These are phyloP conservation scores for Neckera pumila DNA, from an alignment of 225 moss, liverwort and hornwort genomes.

Conservation along the genomic window DNA sequence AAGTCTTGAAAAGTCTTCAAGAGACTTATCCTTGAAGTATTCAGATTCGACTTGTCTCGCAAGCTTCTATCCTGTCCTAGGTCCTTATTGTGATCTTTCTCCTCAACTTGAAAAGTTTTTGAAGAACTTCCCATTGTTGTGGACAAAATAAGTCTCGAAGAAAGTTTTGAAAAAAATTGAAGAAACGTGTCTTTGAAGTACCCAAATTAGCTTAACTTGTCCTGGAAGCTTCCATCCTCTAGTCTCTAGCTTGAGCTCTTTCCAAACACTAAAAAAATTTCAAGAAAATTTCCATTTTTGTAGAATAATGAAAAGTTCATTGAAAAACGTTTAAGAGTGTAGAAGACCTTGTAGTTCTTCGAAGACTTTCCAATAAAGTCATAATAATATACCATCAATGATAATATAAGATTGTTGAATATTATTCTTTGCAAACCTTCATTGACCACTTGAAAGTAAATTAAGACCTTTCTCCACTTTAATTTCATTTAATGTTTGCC, in stretches of 20 bases:
- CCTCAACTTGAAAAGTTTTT: neutral
- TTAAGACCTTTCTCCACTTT: neutral
- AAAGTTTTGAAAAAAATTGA: neutral
- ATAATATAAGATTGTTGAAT: neutral
- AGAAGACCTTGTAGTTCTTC: neutral
- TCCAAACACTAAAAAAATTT: fast-evolving
- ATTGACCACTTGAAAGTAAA: neutral
- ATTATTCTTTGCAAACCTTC: neutral
- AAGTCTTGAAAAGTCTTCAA: neutral
- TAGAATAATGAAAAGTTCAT: neutral
- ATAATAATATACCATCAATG: neutral
- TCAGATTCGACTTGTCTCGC: neutral
- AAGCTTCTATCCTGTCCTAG: neutral
- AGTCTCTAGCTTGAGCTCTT: neutral
- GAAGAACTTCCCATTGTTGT: fast-evolving
- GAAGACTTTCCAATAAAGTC: neutral
- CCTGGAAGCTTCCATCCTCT: fast-evolving
- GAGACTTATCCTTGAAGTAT: neutral
- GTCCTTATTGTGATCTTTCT: neutral
- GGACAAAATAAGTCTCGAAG: neutral
- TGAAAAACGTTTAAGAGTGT: fast-evolving
- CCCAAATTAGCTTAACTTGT: neutral
- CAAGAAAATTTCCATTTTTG: neutral
- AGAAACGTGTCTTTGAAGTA: neutral
- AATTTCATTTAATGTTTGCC: neutral